A percentile compares a stretch with the other conserved stretches of the same genome.
Evolutionary conservation across 1,284 basidiomycete species (phyloP).

Genomic region (Meira nashicola): DNA sequence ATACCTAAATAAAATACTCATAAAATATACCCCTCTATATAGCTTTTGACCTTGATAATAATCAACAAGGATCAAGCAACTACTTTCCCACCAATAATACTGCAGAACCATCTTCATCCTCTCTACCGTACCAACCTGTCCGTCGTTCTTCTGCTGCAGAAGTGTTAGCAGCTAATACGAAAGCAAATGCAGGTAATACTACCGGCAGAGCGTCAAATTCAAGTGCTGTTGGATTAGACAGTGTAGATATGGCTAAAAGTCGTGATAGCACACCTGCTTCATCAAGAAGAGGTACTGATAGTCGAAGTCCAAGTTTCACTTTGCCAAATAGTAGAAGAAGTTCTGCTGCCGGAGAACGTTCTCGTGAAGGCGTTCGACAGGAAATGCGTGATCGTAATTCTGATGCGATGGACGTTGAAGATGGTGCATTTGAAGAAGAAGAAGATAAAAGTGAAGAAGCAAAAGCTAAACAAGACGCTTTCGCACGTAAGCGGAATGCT

Average conservation of each 20-base stretch:
- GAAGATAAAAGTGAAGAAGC: conserved; percentile 22
- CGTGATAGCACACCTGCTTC: background rate
- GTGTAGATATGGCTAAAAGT: conserved; percentile 26
- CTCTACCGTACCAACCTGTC: background rate
- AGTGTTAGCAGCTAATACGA: conserved; percentile 40
- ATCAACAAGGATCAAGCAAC: conserved; percentile 6
- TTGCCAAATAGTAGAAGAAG: conserved; percentile 35
- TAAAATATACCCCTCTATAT: background rate
- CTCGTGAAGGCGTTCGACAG: conserved; percentile 29
- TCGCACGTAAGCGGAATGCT: conserved; percentile 45
- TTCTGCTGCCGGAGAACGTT: conserved; percentile 26
- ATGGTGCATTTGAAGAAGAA: conserved; percentile 16
- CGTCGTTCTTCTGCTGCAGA: conserved; percentile 21
- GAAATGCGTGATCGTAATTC: conserved; percentile 21
- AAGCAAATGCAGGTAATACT: conserved; percentile 24
- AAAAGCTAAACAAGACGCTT: conserved; percentile 42
- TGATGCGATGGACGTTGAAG: conserved; percentile 20
- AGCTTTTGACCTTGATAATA: conserved; percentile 39
- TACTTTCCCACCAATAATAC: conserved; percentile 9
- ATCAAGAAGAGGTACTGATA: conserved; percentile 5
- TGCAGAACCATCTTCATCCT: background rate
- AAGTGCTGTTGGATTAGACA: conserved; percentile 32
- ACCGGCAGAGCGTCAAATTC: conserved; percentile 13
- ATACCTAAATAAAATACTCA: background rate
- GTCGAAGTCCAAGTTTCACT: conserved; percentile 30